phyloP scores from a whole-genome alignment of 2,329 filamentous ascomycete species.

The Tolypocladium amazonense region DNA sequence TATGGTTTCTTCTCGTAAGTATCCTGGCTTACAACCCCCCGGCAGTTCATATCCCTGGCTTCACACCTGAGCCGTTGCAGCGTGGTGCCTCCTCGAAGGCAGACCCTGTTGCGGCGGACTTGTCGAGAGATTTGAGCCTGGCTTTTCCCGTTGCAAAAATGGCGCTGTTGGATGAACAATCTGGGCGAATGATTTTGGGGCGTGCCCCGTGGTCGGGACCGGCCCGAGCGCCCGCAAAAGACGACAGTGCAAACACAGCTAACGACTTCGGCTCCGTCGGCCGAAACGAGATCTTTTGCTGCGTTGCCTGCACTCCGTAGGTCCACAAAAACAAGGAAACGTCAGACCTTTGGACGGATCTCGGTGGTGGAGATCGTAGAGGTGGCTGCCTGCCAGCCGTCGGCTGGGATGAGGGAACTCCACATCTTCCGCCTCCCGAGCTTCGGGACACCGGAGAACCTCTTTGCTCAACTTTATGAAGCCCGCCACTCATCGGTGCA shows the following conservation, averaged over 20 bases:
- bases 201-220: neutral
- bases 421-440: neutral
- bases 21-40: neutral
- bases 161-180: neutral
- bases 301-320: neutral
- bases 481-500: neutral
- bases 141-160: neutral
- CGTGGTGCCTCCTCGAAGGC: neutral
- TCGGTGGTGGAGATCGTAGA: neutral
- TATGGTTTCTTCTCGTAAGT: neutral
- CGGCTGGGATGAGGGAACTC: neutral
- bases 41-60: neutral
- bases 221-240: neutral
- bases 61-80: neutral
- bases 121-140: neutral
- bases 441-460: neutral
- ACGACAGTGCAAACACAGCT: neutral
- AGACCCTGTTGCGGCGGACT: neutral
- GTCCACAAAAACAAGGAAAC: neutral
- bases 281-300: neutral
- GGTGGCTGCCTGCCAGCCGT: neutral
- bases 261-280: neutral
- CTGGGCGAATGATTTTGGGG: neutral
- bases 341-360: neutral
- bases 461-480: neutral